Conservation (phyloP, 1,284 basidiomycete genomes). For the Papiliotrema flavescens region DNA sequence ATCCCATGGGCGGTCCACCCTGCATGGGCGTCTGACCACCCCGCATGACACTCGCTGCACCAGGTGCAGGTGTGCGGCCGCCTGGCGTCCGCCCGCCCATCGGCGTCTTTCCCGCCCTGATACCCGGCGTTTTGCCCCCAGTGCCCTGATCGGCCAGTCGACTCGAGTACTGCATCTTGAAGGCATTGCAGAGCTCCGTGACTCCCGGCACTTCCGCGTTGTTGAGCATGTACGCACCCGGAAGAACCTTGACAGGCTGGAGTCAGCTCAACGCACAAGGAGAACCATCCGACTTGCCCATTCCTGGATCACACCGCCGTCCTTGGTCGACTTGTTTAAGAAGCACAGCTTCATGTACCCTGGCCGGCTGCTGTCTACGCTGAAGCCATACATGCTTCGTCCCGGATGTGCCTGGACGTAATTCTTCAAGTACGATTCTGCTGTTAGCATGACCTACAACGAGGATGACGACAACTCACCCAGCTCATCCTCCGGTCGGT, state of each 20-base stretch:
- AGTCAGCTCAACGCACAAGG: neutral
- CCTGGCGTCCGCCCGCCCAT: slow-evolving; percentile 70
- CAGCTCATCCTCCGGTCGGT: slow-evolving; percentile 83
- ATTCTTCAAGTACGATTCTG: slow-evolving; percentile 84
- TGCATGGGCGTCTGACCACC: slow-evolving; percentile 3
- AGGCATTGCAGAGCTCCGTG: slow-evolving; percentile 87
- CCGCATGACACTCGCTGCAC: slow-evolving; percentile 1
- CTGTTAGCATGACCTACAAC: neutral
- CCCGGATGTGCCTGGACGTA: slow-evolving; percentile 89
- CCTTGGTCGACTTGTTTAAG: slow-evolving; percentile 75
- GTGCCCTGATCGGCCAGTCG: slow-evolving; percentile 32
- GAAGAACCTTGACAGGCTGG: slow-evolving; percentile 81
- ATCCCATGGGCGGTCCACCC: slow-evolving; percentile 1
- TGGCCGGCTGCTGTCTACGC: slow-evolving; percentile 80
- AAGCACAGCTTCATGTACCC: slow-evolving; percentile 94
- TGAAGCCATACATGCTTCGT: slow-evolving; percentile 94
- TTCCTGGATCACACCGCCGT: slow-evolving; percentile 61
- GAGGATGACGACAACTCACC: slow-evolving; percentile 57
- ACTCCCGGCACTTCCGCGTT: slow-evolving; percentile 84
- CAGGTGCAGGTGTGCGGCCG: slow-evolving; percentile 62
- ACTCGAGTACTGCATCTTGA: slow-evolving; percentile 72
- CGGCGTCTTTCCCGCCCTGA: slow-evolving; percentile 51
- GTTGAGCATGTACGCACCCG: slow-evolving; percentile 84
- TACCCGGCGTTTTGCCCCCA: slow-evolving; percentile 72
- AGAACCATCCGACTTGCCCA: slow-evolving; percentile 60